phyloP scores from a whole-genome alignment of 2,329 filamentous ascomycete genomes.

The Hypoxylon sp. region DNA sequence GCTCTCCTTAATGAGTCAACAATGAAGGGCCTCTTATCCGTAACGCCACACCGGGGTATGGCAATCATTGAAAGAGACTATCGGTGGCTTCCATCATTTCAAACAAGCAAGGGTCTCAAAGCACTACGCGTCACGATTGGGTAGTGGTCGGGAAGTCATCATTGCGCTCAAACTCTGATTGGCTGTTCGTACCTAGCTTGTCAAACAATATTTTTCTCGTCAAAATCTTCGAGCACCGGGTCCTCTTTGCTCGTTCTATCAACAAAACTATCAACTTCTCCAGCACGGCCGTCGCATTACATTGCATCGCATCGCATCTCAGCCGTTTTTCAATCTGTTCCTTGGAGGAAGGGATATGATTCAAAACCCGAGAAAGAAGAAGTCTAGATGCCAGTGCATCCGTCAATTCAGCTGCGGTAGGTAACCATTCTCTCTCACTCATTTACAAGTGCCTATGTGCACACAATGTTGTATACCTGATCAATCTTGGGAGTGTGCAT shows the following conservation, averaged over 20 bases:
- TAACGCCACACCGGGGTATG: slow-evolving; percentile 31
- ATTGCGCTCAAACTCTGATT: slow-evolving; percentile 54
- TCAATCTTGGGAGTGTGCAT: slow-evolving; percentile 36
- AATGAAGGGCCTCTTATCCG: slow-evolving; percentile 24
- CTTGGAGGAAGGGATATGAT: slow-evolving; percentile 10
- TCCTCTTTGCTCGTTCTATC: slow-evolving; percentile 26
- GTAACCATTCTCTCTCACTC: slow-evolving; percentile 22
- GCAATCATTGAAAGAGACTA: slow-evolving; percentile 26
- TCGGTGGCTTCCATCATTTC: slow-evolving; percentile 52
- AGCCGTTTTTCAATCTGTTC: neutral
- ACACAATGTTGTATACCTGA: slow-evolving; percentile 36
- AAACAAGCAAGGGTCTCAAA: slow-evolving; percentile 44
- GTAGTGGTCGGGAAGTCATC: slow-evolving; percentile 43
- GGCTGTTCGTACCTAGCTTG: slow-evolving; percentile 47
- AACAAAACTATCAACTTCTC: slow-evolving; percentile 16
- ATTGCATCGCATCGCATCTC: slow-evolving; percentile 17
- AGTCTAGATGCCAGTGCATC: slow-evolving; percentile 9
- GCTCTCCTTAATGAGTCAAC: slow-evolving; percentile 45
- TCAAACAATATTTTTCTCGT: slow-evolving; percentile 43
- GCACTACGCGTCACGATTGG: slow-evolving; percentile 53
- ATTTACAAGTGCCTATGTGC: slow-evolving; percentile 11
- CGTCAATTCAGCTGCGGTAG: slow-evolving; percentile 17
- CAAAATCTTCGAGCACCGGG: slow-evolving; percentile 38
- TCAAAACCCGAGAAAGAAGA: neutral
- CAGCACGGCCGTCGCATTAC: slow-evolving; percentile 4